phyloP scores from a whole-genome alignment of 768 basidiomycete species.

The Pulveroboletus ravenelii region DNA sequence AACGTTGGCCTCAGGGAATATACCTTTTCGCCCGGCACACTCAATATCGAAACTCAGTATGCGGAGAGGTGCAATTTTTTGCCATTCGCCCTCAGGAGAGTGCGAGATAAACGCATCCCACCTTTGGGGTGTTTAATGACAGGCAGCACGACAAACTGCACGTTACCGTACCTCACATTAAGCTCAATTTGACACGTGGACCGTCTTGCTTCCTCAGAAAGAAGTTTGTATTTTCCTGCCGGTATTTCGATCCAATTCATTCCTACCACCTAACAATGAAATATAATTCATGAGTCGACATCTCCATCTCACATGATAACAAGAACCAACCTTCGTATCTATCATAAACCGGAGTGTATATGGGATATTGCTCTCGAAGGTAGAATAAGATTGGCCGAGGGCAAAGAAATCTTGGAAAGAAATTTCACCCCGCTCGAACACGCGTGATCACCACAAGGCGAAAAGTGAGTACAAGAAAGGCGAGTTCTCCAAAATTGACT shows the following conservation, averaged over 20 bases:
- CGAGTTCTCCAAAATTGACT: slow-evolving; percentile 37
- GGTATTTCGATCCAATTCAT: slow-evolving; percentile 99
- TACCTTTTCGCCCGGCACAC: slow-evolving; percentile 95
- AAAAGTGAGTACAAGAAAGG: slow-evolving; percentile 11
- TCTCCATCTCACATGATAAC: not conserved
- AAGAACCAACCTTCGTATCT: slow-evolving; percentile 71
- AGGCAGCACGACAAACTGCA: not conserved
- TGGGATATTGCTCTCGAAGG: slow-evolving; percentile 92
- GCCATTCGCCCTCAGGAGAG: slow-evolving; percentile 88
- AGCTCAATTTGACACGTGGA: slow-evolving; percentile 92
- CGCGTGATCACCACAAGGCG: slow-evolving; percentile 36
- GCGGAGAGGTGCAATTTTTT: slow-evolving; percentile 85
- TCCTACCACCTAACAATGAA: slow-evolving; percentile 67
- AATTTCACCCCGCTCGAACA: slow-evolving; percentile 74
- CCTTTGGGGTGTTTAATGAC: slow-evolving; percentile 36
- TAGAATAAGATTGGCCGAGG: slow-evolving; percentile 47
- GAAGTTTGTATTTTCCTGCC: slow-evolving; percentile 69
- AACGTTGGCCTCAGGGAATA: slow-evolving; percentile 85
- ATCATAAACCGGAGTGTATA: slow-evolving; percentile 97
- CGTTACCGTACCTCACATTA: slow-evolving; percentile 53
- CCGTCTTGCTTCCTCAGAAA: slow-evolving; percentile 51
- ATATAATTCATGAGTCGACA: not conserved
- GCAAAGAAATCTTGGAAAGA: slow-evolving; percentile 57
- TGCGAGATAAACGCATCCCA: slow-evolving; percentile 87
- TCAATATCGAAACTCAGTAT: slow-evolving; percentile 99